phyloP scores from a whole-genome alignment of 2,329 filamentous ascomycete genomes.

The Penicillium sp. region DNA sequence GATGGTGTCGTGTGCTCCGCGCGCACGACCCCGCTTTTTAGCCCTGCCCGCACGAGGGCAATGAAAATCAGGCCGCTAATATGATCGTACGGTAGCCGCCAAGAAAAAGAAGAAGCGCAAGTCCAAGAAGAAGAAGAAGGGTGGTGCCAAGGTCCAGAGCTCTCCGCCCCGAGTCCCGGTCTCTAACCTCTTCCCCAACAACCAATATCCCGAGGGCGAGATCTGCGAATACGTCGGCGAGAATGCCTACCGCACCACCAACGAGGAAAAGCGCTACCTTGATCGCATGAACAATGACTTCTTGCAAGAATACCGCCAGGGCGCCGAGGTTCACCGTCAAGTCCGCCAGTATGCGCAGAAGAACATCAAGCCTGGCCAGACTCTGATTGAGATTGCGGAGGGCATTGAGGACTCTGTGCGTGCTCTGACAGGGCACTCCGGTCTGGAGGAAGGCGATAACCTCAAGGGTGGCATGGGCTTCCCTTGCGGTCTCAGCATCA shows the following conservation, averaged over 20 bases:
- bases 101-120: slow-evolving; percentile 87
- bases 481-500: slow-evolving; percentile 77
- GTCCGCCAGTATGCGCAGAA: slow-evolving; percentile 80
- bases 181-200: slow-evolving; percentile 69
- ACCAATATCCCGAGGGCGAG: slow-evolving; percentile 72
- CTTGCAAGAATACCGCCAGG: slow-evolving; percentile 76
- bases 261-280: slow-evolving; percentile 78
- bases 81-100: slow-evolving; percentile 31
- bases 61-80: slow-evolving; percentile 6
- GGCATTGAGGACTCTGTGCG: slow-evolving; percentile 83
- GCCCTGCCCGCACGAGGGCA: slow-evolving; percentile 1
- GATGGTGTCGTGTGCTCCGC: not conserved
- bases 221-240: slow-evolving; percentile 75
- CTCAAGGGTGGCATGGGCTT: slow-evolving; percentile 81
- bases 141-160: slow-evolving; percentile 66
- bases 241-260: slow-evolving; percentile 75
- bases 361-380: slow-evolving; percentile 76
- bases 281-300: slow-evolving; percentile 79
- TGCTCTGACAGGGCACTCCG: slow-evolving; percentile 71
- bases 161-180: slow-evolving; percentile 72
- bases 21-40: not conserved
- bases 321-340: slow-evolving; percentile 84
- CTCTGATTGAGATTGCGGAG: slow-evolving; percentile 76
- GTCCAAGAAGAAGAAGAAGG: slow-evolving; percentile 67
- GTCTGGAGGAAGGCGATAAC: slow-evolving; percentile 73